Base-by-base conservation (phyloP, 805 yeast genomes). In the Metschnikowia continentalis region DNA sequence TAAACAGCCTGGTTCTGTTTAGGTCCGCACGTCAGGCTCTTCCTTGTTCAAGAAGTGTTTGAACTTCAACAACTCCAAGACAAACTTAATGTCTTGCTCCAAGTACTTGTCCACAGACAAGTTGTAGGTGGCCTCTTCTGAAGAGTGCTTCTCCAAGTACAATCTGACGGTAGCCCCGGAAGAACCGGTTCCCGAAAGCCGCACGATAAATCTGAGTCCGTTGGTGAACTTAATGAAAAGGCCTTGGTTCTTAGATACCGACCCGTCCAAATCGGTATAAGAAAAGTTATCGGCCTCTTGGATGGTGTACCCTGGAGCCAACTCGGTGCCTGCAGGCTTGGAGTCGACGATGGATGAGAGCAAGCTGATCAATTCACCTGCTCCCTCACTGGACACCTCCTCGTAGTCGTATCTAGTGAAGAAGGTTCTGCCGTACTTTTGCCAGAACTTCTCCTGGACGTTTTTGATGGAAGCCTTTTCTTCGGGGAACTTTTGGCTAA, bases 101-200 rank as follows among this genome's bases (percentile, higher is more conserved):
- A 92, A 78, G 70, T 74, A 92, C 43, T 83, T 84, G 59, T 86
- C 86, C 11, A 90, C 92, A 43, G 75, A 68, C 57, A 68, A 56
- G 6, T 61, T 62, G 62, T 78, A 80, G 38, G 76, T 77, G 17
- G 79, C 55, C 46, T 69, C 61, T 63, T 89, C 94, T 43, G 68
- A 60, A 23, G 88, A 82, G 72, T 87, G 90, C 69, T 84, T 86
- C 71, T 92, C 98, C 64, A 92, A 73, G 72, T 92, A 92, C 59
- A 92, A 77, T 69, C 99, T 82, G 53, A 94, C 90, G 5, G 99
- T 92, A 19, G 99, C 98, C 45, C 99, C 99, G 1, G 96, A 85
- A 1, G 97, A 90, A 14, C 99, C 99, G 2, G 99, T 92, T 50
- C 99, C 99, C 0, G 97, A 90, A 57, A 94, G 77, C 70, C 99